Evolutionary conservation across 2,329 filamentous ascomycete species (phyloP), one percentile per base, ranked within the genome.

Genomic region (Colletotrichum sp.): DNA sequence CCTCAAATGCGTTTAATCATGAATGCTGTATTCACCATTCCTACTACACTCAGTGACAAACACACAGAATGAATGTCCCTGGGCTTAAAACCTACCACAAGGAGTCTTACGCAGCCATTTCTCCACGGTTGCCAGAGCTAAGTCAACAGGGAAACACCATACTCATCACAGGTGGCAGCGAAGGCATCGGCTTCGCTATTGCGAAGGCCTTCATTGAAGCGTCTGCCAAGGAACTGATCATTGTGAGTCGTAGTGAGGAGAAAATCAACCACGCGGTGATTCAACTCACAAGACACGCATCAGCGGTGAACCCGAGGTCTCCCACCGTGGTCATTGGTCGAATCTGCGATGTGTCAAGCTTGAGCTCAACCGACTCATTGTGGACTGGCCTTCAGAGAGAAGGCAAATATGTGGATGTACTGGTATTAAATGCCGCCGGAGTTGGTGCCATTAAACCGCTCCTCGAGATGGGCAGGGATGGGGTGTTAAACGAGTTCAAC

Each of bases 161-260:
- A 7, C 86, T 95, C 15, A 91, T 95, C 81, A 93, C 92, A 2
- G 93, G 93, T 59, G 92, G 89, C 18, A 90, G 90, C 2, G 89
- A 88, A 0, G 92, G 93, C 34, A 91, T 95, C 63, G 93, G 93
- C 1, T 90, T 91, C 71, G 90, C 91, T 1, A 89, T 93, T n/a
- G 92, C 92, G 4, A 87, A 88, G 65, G 86, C 92, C 65, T 95
- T 88, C 77, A 82, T 84, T n/a, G 69, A 78, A 2, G 88, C 88
- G 0, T 81, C 15, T n/a, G 39, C 39, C 7, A n/a, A 49, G 39
- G 16, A n/a, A 7, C 7, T 49, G 3, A n/a, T 49, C n/a, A n/a
- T 49, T 16, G 16, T 49, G 15, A n/a, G 39, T 16, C 39, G 39
- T n/a, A 16, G 39, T n/a, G 39, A 49, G n/a, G 39, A 49, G 39